Evolutionary conservation across 306 rosid genomes (phyloP), one percentile per base, ranked within the genome.

Genomic region (Castanopsis chinensis): DNA sequence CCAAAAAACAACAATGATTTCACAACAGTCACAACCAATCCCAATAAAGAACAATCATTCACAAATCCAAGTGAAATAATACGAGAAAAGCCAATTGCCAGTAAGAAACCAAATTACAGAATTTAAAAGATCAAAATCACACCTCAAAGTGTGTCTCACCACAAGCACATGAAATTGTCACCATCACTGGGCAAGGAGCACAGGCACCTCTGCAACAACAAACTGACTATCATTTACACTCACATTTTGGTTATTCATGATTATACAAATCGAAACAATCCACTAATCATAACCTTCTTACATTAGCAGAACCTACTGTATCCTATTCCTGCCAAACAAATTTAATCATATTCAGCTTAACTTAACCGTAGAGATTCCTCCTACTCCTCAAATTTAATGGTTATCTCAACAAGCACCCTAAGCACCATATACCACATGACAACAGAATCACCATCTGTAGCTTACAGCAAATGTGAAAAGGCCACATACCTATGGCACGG

Each of bases 151-250:
- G 96, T 37, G 98, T 95, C 87, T 84, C 95, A 57, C 98, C 97
- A 72, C 99, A 92, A 67, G 90, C 89, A 83, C 99, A 95, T 11
- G 98, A 76, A 74, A 95, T 92, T 58, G 93, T 92, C 83, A 92
- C 97, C 99, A 92, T 92, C 75, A 92, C 89, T 7, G 98, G 99
- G 76, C 99, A 95, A 75, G 99, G 99, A 84, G 99, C 95, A 86
- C 98, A 95, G 73, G 95, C 78, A 85, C 98, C 99, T 77, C 99
- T 95, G 98, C 88, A 83, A 69, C 49, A 90, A 81, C 78, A 83
- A 90, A 86, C 65, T 55, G 71, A 72, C 68, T 72, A 60, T 23
- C 78, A 77, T 79, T 49, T 72, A 6, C 27, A 20, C 49, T 25
- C 15, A 49, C 55, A 25, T 18, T 65, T 58, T 6, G 27, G 37